Conservation (phyloP, 352 stramenopile species). For the Phytophthora palmivora region DNA sequence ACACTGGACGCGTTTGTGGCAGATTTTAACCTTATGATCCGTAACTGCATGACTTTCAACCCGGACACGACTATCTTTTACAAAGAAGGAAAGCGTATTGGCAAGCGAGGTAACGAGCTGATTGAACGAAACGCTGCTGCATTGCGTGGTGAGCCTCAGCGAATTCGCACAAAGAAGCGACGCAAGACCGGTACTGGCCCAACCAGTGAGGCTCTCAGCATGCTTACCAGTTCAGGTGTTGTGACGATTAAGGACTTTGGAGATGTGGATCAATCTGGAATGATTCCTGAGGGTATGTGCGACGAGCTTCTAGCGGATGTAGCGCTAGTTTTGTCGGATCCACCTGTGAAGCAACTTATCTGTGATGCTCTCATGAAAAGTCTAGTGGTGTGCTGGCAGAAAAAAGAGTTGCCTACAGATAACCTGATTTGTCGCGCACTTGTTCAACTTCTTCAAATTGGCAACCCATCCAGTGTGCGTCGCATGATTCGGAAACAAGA, state of each 20-base stretch:
- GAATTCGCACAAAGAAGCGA: conserved; percentile 80
- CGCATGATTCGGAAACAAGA: conserved; percentile 89
- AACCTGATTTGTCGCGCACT: conserved; percentile 77
- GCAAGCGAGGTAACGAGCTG: conserved; percentile 82
- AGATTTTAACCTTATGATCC: conserved; percentile 89
- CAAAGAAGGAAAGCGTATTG: conserved; percentile 87
- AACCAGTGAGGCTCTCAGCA: conserved; percentile 67
- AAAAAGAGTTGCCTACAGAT: conserved; percentile 80
- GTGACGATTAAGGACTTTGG: conserved; percentile 73
- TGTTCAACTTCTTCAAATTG: conserved; percentile 88
- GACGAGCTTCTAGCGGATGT: conserved; percentile 81
- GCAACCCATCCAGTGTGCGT: conserved; percentile 78
- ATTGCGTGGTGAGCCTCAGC: conserved; percentile 74
- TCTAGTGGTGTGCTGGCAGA: conserved; percentile 64
- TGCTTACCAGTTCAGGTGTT: conserved; percentile 74
- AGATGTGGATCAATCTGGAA: conserved; percentile 79
- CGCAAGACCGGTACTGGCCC: conserved; percentile 60
- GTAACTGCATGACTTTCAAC: conserved; percentile 90
- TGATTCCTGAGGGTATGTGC: conserved; percentile 85
- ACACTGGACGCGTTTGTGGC: conserved; percentile 77
- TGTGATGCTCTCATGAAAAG: conserved; percentile 80
- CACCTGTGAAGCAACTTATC: conserved; percentile 80
- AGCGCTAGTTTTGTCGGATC: conserved; percentile 77
- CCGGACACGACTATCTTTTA: conserved; percentile 88
- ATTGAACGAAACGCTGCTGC: conserved; percentile 72